Base-by-base conservation (phyloP, 306 rosid genomes). In the Pachyrhizus erosus region DNA sequence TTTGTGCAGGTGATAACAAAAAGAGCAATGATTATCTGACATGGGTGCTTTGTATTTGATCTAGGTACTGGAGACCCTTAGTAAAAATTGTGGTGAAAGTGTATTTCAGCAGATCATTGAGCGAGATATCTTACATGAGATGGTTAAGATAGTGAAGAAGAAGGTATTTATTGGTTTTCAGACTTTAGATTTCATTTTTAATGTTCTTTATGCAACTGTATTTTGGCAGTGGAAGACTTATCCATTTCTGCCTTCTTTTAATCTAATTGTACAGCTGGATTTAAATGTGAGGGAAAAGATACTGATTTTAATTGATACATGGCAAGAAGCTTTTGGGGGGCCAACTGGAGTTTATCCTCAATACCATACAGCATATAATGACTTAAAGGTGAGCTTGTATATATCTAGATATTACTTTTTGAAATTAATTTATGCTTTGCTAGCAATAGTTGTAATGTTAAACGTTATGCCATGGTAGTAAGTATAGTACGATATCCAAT, bases 311-410 rank as follows among this genome's bases (percentile, higher is more conserved):
- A 92, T 96, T 75, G 94, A 93, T 84, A 81, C 97, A 21, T 96
- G 99, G 99, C 99, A 96, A 96, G 98, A 91, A 84, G 99, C 99
- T 74, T 91, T 93, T 80, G 99, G 94, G 60, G 98, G 98, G 14
- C 86, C 89, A 49, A 82, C 83, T 62, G 98, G 97, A 82, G 87
- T 83, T 77, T 96, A 79, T 89, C 98, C 99, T 31, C 99, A 92
- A 82, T 96, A 89, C 85, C 39, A 90, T 86, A 91, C 97, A 17
- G 99, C 98, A 14, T 96, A 89, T 77, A 96, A 86, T 87, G 99
- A 92, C 79, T 73, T 93, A 60, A 91, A 83, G 97, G 99, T 93
- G 80, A 77, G 67, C 73, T 74, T 17, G 76, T 64, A 54, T 37
- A 57, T 40, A 37, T 79, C 60, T 62, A 24, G 71, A 68, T 60